phyloP scores from a whole-genome alignment of 2,329 filamentous ascomycete species.

The Lachnellula hyalina region DNA sequence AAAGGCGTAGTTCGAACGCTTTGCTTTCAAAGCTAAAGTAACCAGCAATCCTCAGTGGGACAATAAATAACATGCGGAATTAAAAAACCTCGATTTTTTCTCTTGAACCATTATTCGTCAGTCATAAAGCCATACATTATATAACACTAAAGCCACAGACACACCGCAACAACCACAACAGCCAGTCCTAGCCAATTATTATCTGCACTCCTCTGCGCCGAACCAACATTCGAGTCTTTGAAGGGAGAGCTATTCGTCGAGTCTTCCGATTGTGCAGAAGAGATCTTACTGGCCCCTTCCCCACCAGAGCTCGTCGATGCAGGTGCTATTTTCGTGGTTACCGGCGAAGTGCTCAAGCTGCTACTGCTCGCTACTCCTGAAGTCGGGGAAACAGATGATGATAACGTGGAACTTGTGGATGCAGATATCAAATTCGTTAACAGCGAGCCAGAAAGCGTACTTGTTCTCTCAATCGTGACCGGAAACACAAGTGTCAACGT shows the following conservation, averaged over 20 bases:
- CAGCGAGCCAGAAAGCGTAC: constrained; percentile 8
- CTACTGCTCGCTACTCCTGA: neutral
- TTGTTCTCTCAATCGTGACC: constrained; percentile 10
- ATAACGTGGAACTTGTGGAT: constrained; percentile 5
- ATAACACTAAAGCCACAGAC: constrained; percentile 1
- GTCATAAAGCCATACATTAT: neutral
- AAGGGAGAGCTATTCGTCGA: constrained; percentile 28
- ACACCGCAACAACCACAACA: constrained; percentile 1
- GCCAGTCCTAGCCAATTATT: constrained; percentile 9
- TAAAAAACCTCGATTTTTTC: no score
- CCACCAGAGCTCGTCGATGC: constrained; percentile 4
- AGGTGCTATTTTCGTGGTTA: neutral
- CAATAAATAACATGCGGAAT: no score
- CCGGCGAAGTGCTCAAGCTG: neutral
- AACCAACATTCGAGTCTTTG: constrained; percentile 15
- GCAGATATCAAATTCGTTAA: neutral
- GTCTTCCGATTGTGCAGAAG: constrained; percentile 8
- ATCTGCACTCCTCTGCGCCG: neutral
- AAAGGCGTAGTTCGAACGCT: neutral
- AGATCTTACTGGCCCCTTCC: constrained; percentile 10
- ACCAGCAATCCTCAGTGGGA: no score
- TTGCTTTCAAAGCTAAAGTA: no score
- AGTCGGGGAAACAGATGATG: neutral
- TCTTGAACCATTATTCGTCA: neutral
- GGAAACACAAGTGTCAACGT: constrained; percentile 10